Evolutionary conservation across 169 alveolate species (phyloP), one percentile per base, ranked within the genome.

Genomic region (Plasmodium yoelii): DNA sequence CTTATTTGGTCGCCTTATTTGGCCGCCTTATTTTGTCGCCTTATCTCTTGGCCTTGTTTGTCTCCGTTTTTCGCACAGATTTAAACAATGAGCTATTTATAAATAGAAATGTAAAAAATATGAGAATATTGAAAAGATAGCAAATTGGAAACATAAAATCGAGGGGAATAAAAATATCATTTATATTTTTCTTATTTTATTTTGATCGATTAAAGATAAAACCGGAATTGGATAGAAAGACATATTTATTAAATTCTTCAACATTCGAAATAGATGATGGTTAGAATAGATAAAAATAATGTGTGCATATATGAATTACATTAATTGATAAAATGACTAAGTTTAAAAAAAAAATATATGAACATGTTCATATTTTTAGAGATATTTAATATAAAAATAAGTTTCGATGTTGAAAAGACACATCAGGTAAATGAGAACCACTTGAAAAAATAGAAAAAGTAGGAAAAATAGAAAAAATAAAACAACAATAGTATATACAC

Each of bases 261-360:
- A 82, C 67, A 15, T 53, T 7, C 13, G 60, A 82, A 67, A 46
- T 82, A 5, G 72, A 82, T 65, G 90, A 82, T 59, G 90, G 90
- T 82, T 42, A 34, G 60, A 46, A 80, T 8, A 3, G 0, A 57
- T 42, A 10, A 26, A 64, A 46, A 74, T 44, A 74, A 60, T 34
- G 46, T 39, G n/a, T 15, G 42, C 10, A 15, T 1, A 22, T 5
- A 71, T 12, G 19, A 10, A 39, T 5, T 53, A 9, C n/a, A 2
- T 10, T 22, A 26, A 1, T n/a, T 53, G 19, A 12, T 24, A 70
- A 70, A 70, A 28, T 6, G 0, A n/a, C 0, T 63, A 12, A 19
- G 9, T 63, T 5, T 19, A 13, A 22, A 22, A 61, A 22, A 22
- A 22, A 22, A 8, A 18, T 61, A 61, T 18, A 22, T 61, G 19